Evolutionary conservation across 2,329 filamentous ascomycete genomes (phyloP), one percentile per base, ranked within the genome.

Genomic region (Botryotinia calthae): DNA sequence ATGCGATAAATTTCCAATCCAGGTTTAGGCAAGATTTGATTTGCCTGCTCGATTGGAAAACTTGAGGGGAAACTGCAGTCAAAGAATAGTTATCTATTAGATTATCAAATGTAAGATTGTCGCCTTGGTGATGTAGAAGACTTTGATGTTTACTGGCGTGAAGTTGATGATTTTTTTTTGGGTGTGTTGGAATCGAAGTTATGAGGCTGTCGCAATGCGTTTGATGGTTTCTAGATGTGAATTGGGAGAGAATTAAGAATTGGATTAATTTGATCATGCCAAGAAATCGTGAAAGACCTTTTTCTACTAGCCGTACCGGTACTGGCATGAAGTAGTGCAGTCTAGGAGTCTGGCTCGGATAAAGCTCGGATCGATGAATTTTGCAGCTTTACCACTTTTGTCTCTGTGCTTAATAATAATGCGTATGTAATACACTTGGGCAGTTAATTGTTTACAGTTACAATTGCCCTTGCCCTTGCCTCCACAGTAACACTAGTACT

Each of bases 271-370:
- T 67, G 64, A 20, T 56, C 48, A 56, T 56, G 65, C 65, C 48
- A 67, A 68, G 65, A 56, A 56, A 67, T 56, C 31, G 31, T 67
- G 46, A 40, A 46, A 37, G 64, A 68, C 65, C 54, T 68, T 56
- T 67, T 56, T 31, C 18, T 34, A 20, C 65, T 68, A 68, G 65
- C 34, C 7, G n/a, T 28, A 44, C 37, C n/a, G 14, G 59, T 62
- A 40, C 34, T 28, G 34, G 34, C 28, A 16, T 16, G 25, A 54
- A 28, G 48, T 51, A 51, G n/a, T 28, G 48, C n/a, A 51, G n/a
- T 28, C 51, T 54, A 3, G 51, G 51, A 28, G 51, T 56, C 51
- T 56, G 51, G n/a, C 59, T 56, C 48, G 34, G 64, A 56, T 67
- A 67, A 56, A 42, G 10, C 28, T 67, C 48, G 48, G 64, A 42